Evolutionary conservation across 306 rosid genomes (phyloP), one percentile per base, ranked within the genome.

Genomic region (Hippophae rhamnoides): DNA sequence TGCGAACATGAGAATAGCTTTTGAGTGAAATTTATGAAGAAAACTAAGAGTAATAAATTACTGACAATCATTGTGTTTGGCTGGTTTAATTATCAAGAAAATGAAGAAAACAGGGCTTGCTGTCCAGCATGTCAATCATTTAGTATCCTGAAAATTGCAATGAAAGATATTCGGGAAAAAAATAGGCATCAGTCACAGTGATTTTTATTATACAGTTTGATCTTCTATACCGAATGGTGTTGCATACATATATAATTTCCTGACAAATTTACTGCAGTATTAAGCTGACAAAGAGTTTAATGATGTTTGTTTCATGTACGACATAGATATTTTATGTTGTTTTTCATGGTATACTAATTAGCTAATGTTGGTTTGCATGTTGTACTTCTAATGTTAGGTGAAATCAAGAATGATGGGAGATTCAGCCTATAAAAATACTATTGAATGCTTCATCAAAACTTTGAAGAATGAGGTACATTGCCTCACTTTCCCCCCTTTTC

Each of bases 341-440:
- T 72, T 76, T 43, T 23, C 10, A 57, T 69, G 67, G 43, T 7
- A 31, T 56, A 63, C 45, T 80, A 66, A 68, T 72, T 70, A 63
- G 54, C 63, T 7, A 63, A 48, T 52, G 62, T 68, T 71, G 72
- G 63, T 69, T 68, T 68, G 38, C 38, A 31, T 31, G 38, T 31
- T 31, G 38, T 31, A 5, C 38, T 31, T 31, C 38, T 69, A 63
- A 45, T 69, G 69, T 74, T 31, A 93, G 97, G 90, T 93, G 57
- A 93, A 93, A 77, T 93, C 95, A 56, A 82, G 99, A 82, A 93
- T 93, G 99, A 93, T 93, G 99, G 99, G 99, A 63, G 99, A 93
- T 76, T 69, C 94, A 52, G 78, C 80, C 57, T 93, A 88, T 83
- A 93, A 86, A 82, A 88, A 62, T 68, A 86, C 99, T 8, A 42